phyloP scores from a whole-genome alignment of 2,329 filamentous ascomycete genomes.

The Septoria linicola region DNA sequence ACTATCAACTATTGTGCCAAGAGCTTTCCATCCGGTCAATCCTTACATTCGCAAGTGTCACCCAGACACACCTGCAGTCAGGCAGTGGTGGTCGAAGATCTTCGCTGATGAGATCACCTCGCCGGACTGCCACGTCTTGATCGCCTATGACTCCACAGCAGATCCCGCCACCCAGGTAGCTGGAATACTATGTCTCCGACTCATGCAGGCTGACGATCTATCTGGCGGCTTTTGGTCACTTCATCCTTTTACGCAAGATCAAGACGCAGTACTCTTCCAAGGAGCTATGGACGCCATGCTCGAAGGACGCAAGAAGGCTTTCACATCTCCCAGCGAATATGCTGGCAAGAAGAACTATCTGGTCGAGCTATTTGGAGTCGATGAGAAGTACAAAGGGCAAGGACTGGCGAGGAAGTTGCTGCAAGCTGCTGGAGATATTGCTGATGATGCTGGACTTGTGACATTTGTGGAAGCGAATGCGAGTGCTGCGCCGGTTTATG shows the following conservation, averaged over 20 bases:
- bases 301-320: constrained; percentile 11
- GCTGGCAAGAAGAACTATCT: constrained; percentile 7
- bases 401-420: constrained; percentile 27
- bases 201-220: constrained; percentile 16
- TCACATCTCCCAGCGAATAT: background rate
- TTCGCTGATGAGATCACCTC: constrained; percentile 25
- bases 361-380: constrained; percentile 31
- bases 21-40: constrained; percentile 32
- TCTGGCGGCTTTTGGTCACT: constrained; percentile 21
- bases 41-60: constrained; percentile 26
- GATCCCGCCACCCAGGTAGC: constrained; percentile 3
- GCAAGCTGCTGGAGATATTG: constrained; percentile 25
- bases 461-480: constrained; percentile 31
- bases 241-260: constrained; percentile 19
- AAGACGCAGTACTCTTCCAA: constrained; percentile 18
- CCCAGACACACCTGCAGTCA: constrained; percentile 27
- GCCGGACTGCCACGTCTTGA: constrained; percentile 21
- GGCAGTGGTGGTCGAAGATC: constrained; percentile 26
- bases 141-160: constrained; percentile 16
- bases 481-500: constrained; percentile 22
- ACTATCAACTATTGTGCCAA: constrained; percentile 30
- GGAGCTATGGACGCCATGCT: constrained; percentile 14
- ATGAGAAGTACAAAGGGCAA: constrained; percentile 25
- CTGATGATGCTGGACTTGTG: constrained; percentile 21
- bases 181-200: constrained; percentile 25